Evolutionary conservation across 163 green algal species (phyloP).

Genomic region (Scenedesmus sp.): DNA sequence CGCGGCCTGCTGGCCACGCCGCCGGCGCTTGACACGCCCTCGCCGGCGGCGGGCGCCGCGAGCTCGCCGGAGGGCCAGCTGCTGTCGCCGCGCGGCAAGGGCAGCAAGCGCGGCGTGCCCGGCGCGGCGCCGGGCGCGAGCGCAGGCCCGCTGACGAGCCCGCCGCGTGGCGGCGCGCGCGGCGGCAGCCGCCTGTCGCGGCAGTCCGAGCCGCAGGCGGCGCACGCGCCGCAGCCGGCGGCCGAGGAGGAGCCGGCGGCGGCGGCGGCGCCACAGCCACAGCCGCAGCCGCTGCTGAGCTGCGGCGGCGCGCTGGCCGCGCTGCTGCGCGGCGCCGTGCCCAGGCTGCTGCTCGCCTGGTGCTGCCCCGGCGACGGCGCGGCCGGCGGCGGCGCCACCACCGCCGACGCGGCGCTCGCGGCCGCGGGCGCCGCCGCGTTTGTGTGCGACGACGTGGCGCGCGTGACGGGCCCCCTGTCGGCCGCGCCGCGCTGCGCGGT

Average conservation of each 20-base stretch:
- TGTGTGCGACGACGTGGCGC: slow-evolving; percentile 21
- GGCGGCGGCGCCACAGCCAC: slow-evolving; percentile 2
- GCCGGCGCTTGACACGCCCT: neutral
- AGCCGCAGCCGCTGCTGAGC: neutral
- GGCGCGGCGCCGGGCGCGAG: no score
- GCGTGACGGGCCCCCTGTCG: neutral
- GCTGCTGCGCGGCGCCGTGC: slow-evolving; percentile 10
- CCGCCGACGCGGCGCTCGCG: neutral
- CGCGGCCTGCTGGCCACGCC: neutral
- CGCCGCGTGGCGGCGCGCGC: neutral
- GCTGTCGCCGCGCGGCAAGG: neutral
- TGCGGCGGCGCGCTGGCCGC: neutral
- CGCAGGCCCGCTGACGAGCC: no score
- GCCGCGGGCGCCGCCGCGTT: slow-evolving; percentile 31
- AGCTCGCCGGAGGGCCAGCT: neutral
- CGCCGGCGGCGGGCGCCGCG: neutral
- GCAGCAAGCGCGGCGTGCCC: neutral
- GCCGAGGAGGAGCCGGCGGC: slow-evolving; percentile 1
- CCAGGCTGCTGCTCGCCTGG: slow-evolving; percentile 38
- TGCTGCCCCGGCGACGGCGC: neutral
- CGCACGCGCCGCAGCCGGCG: slow-evolving; percentile 5
- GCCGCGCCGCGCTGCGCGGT: slow-evolving; percentile 1
- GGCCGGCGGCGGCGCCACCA: neutral
- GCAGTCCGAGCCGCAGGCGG: neutral
- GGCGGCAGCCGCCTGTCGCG: neutral